Base-by-base conservation (phyloP, 2,329 filamentous ascomycete genomes). In the Claviceps monticola region DNA sequence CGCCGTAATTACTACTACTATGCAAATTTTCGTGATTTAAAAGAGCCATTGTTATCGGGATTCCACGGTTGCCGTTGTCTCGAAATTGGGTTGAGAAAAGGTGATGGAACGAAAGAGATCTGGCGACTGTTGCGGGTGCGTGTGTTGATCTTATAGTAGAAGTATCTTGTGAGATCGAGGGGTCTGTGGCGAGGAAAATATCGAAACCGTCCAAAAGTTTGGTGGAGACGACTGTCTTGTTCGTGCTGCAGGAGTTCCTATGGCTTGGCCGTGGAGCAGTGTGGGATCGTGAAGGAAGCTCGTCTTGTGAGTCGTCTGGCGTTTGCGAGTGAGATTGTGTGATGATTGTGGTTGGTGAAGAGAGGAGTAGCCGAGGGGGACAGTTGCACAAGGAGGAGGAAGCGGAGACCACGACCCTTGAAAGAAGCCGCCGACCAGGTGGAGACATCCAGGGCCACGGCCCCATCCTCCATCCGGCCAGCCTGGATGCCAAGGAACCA, bases 1-100 rank as follows among this genome's bases (percentile, higher is more conserved):
- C 80, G 77, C 80, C 79, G 78, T 82, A 86, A 86, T 81, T 85
- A 83, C 78, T 86, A 79, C 78, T 81, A 76, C 76, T 78, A 75
- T 74, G 80, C 73, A 74, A 76, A 72, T 72, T 79, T 70, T 78
- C 76, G 69, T 78, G 75, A 76, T 81, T 86, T 80, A 87, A 86
- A 76, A 77, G 74, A 74, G 78, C 74, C 78, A 82, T 81, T 71
- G 59, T 55, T 63, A 49, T 58, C 55, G 57, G 55, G 55, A 53
- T 59, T 60, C 55, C 52, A 58, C 56, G 57, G 54, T 55, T 55
- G 48, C 51, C 60, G 48, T 59, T 43, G 49, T 57, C 54, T 53
- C 49, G 55, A 56, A 56, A 48, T 50, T 16, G 39, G 50, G 41
- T 4, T 49, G 54, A 11, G 42, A 48, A 29, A 21, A 36, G 46